Percentiles rank a stretch among this genome's conserved stretches.
These are phyloP conservation scores for Kodamaea arcana DNA, from an alignment of 1,139 yeast species.

Conservation along the genomic window DNA sequence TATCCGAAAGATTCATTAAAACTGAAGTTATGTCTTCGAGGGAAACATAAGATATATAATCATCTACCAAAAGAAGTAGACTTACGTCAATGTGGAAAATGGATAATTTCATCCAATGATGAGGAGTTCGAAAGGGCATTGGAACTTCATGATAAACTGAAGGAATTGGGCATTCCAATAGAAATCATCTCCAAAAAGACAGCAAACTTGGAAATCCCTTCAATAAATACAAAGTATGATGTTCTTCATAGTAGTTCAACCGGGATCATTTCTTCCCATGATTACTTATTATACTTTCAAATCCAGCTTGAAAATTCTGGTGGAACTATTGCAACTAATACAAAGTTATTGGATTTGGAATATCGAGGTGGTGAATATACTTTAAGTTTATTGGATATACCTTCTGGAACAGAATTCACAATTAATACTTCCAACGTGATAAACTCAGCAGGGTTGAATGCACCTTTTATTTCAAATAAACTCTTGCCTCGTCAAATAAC, in stretches of 20 bases:
- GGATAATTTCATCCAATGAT: slow-evolving; percentile 81
- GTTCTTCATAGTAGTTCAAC: slow-evolving; percentile 77
- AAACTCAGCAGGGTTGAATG: slow-evolving; percentile 77
- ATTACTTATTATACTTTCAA: slow-evolving; percentile 57
- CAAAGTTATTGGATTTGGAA: slow-evolving; percentile 49
- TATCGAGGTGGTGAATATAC: slow-evolving; percentile 24
- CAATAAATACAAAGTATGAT: slow-evolving; percentile 58
- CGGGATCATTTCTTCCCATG: slow-evolving; percentile 82
- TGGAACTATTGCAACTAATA: slow-evolving; percentile 63
- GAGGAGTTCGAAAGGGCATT: slow-evolving; percentile 57
- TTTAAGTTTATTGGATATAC: slow-evolving; percentile 28
- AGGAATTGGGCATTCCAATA: slow-evolving; percentile 53
- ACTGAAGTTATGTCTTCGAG: slow-evolving; percentile 66
- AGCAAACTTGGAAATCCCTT: slow-evolving; percentile 56
- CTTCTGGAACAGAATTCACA: slow-evolving; percentile 33
- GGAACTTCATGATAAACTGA: slow-evolving; percentile 46
- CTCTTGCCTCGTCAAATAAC: slow-evolving; percentile 62
- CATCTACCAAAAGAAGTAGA: slow-evolving; percentile 28
- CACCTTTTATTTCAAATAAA: slow-evolving; percentile 65
- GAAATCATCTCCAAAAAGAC: slow-evolving; percentile 44
- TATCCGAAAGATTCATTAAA: slow-evolving; percentile 68
- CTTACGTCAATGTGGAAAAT: slow-evolving; percentile 63
- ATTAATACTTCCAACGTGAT: slow-evolving; percentile 57
- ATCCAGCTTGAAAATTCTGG: slow-evolving; percentile 50
- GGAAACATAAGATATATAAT: slow-evolving; percentile 62